Evolutionary conservation across 129 eudicot genomes (phyloP).

Genomic region (Chrysanthemum seticuspe): DNA sequence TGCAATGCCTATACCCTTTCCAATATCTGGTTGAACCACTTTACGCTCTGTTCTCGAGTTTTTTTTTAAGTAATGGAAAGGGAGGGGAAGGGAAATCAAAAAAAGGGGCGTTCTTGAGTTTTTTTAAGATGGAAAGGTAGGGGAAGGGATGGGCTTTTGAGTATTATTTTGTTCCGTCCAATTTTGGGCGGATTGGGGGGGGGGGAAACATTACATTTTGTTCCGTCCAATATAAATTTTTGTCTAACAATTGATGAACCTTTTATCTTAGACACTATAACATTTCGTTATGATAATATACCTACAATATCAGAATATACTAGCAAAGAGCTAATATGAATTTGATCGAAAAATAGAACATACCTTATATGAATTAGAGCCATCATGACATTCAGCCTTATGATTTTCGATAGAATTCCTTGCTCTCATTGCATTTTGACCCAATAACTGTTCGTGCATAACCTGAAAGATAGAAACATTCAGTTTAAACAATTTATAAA

Average conservation of each 20-base stretch:
- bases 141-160: too few species aligned
- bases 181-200: too few species aligned
- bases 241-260: constrained; percentile 5
- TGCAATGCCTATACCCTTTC: too few species aligned
- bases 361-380: constrained; percentile 40
- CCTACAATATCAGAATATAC: background rate
- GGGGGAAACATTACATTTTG: too few species aligned
- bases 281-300: background rate
- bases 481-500: constrained; percentile 6
- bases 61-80: too few species aligned
- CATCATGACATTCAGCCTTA: constrained; percentile 33
- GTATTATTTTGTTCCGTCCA: too few species aligned
- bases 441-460: constrained; percentile 42
- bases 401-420: constrained; percentile 37
- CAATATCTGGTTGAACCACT: too few species aligned
- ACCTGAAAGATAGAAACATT: constrained; percentile 33
- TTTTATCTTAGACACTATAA: background rate
- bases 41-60: too few species aligned
- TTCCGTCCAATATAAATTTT: background rate
- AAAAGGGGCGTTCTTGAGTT: too few species aligned
- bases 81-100: too few species aligned
- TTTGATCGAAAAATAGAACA: constrained; percentile 11
- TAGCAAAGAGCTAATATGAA: constrained; percentile 6
- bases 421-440: constrained; percentile 34
- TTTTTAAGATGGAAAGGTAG: too few species aligned